Evolutionary conservation across 2,329 filamentous ascomycete genomes (phyloP), one percentile per base, ranked within the genome.

Genomic region (Curvularia sp.): DNA sequence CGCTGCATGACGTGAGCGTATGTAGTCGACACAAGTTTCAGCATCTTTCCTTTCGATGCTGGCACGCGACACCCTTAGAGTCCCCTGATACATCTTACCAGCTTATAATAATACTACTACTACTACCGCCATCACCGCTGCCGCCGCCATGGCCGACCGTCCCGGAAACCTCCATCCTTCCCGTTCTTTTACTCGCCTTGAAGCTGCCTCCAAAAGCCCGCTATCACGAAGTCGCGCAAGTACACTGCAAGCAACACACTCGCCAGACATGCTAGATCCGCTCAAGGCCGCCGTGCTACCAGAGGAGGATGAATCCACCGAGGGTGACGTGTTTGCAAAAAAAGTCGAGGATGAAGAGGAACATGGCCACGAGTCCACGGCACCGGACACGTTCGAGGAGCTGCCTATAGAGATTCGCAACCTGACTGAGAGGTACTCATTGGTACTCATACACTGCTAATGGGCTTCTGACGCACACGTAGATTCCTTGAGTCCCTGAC

Each of bases 391-490:
- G 56, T 89, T 95, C 63, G 92, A 96, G 69, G 91, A 97, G 71
- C 86, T 99, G 41, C 95, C 95, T 13, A 95, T 97, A 70, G 95
- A 99, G 83, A 86, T 99, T 58, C 85, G 95, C 57, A 95, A 92
- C 76, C 80, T 97, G 73, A 92, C 90, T 19, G 94, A 98, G 77
- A 91, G 91, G 92, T 93, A 81, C 34, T 18, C 10, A 5, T 10
- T 9, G n/a, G 27, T n/a, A n/a, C 25, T 28, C 12, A 27, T 36
- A 23, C 9, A 23, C 5, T n/a, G 25, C 8, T 18, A 19, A 46
- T 45, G 95, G 92, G 73, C 43, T 46, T 46, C 43, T 46, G 10
- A 46, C 27, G 18, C n/a, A 18, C 10, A 13, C 5, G 9, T 46
- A 46, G 43, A 30, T 99, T 99, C 74, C 89, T 98, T 71, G 92